These are phyloP conservation scores for Wallacemonas sp. DNA, from an alignment of 208 protist species.

Conservation along the genomic window DNA sequence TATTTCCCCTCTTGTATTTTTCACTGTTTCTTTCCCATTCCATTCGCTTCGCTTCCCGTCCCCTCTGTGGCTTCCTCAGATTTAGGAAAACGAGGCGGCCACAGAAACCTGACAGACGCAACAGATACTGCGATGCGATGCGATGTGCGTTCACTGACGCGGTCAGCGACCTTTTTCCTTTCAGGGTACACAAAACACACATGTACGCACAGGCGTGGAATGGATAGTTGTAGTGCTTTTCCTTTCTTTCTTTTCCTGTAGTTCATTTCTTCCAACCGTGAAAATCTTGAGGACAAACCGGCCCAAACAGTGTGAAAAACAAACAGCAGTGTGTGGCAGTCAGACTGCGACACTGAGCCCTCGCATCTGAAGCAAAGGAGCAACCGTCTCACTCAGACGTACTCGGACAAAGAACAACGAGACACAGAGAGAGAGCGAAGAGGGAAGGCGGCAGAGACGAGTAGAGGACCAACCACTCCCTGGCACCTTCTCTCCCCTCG, in stretches of 20 bases:
- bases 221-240: background rate
- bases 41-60: background rate
- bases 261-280: conserved; percentile 6
- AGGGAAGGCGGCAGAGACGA: no score
- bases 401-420: no score
- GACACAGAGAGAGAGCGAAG: no score
- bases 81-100: background rate
- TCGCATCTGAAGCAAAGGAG: no score
- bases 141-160: background rate
- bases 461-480: no score
- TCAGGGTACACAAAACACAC: background rate
- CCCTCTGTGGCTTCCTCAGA: background rate
- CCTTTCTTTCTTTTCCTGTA: conserved; percentile 14
- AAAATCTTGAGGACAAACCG: conserved; percentile 7
- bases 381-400: no score
- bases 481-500: no score
- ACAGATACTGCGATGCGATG: no score
- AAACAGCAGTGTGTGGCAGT: no score
- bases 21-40: conserved; percentile 12
- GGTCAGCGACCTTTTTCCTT: background rate
- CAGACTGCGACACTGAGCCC: no score
- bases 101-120: no score
- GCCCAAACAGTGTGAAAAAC: background rate
- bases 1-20: conserved; percentile 9
- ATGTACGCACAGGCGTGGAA: background rate